These are phyloP conservation scores for Nakaseomyces kungkrabaensis DNA, from an alignment of 1,139 yeast genomes.

Conservation along the genomic window DNA sequence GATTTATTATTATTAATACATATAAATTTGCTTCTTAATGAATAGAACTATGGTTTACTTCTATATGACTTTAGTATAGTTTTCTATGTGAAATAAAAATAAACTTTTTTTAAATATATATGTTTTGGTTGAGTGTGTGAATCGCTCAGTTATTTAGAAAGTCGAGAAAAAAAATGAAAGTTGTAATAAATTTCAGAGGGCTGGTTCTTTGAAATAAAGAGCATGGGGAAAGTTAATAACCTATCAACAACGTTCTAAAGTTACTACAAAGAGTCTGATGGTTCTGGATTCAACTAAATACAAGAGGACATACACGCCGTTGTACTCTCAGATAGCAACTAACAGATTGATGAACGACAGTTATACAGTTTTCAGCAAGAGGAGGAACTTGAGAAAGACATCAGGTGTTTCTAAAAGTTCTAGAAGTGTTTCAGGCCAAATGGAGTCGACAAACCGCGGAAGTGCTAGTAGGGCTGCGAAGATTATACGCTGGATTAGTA, in stretches of 20 bases:
- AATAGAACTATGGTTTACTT: too few relatives aligned
- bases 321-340: neutral
- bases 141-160: too few relatives aligned
- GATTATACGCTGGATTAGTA: slow-evolving; percentile 6
- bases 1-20: too few relatives aligned
- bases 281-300: neutral
- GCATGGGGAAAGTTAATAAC: neutral
- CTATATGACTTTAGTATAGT: too few relatives aligned
- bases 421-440: neutral
- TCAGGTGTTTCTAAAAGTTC: slow-evolving; percentile 10
- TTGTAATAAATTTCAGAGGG: neutral
- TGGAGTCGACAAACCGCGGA: neutral
- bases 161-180: neutral
- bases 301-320: neutral
- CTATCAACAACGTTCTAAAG: too few relatives aligned
- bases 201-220: neutral
- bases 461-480: slow-evolving; percentile 4
- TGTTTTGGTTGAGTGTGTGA: too few relatives aligned
- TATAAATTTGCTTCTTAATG: too few relatives aligned
- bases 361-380: neutral
- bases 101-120: too few relatives aligned
- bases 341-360: neutral
- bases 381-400: neutral
- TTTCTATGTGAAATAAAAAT: too few relatives aligned
- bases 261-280: neutral